Evolutionary conservation across 2,329 filamentous ascomycete species (phyloP), one percentile per base, ranked within the genome.

Genomic region (Botrytis paeoniae): DNA sequence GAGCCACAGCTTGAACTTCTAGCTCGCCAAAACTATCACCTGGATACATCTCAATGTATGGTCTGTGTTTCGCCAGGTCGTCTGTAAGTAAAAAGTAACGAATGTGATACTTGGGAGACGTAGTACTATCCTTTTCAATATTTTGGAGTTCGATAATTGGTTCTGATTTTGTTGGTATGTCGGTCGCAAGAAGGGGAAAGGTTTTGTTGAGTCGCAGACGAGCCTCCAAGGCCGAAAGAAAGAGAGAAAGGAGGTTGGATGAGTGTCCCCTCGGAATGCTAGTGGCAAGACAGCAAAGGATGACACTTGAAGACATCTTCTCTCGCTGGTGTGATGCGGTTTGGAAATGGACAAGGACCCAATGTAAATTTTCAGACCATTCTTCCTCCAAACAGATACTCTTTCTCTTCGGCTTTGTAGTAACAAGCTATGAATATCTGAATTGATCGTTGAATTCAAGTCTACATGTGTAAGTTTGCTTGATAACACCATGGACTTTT

Each of bases 21-120:
- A 66, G 22, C 32, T 51, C 43, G 3, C 29, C 63, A 66, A 51
- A 66, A 45, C 43, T 66, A 14, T 66, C 32, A 5, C 32, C 63
- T 16, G 43, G 63, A 61, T 62, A 61, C 54, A 48, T 70, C 54
- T 70, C 39, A 70, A 70, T 62, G 29, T 45, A 62, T 20, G 68
- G 37, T 25, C 68, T 70, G n/a, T 70, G 18, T 45, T 61, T 35
- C 22, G 35, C 39, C 8, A 61, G 39, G 12, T 62, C 20, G n/a
- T 35, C n/a, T 57, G 22, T 62, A n/a, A 62, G 39, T 14, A 62
- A 2, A 16, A 70, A 62, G 32, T 48, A 62, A 32, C 25, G n/a
- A 3, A 7, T 20, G 8, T 29, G 20, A 25, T 60, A 62, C 20
- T n/a, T 22, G 10, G 29, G 39, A 1, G 25, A 20, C 20, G 25